Evolutionary conservation across 2,329 filamentous ascomycete genomes (phyloP).

Genomic region (Exophiala oligosperma): DNA sequence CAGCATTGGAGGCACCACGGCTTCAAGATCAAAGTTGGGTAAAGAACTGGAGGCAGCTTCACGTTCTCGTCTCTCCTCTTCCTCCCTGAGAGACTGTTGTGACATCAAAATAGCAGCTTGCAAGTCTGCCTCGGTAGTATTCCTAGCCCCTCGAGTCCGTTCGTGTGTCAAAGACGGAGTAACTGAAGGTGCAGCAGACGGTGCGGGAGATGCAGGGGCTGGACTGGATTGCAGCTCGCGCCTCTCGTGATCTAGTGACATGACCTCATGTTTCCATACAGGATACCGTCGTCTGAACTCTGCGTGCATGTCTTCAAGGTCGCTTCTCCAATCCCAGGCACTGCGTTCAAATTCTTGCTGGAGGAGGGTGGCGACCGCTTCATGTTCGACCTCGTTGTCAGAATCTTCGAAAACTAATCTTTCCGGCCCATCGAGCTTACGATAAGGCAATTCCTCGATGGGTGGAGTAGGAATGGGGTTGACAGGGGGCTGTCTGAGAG

Average conservation of each 20-base stretch:
- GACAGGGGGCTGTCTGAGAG: slow-evolving; percentile 25
- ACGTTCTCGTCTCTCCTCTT: slow-evolving; percentile 44
- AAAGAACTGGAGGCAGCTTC: slow-evolving; percentile 44
- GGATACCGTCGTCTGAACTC: slow-evolving; percentile 45
- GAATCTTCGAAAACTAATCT: slow-evolving; percentile 46
- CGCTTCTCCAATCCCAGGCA: slow-evolving; percentile 39
- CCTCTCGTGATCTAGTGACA: slow-evolving; percentile 44
- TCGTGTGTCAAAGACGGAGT: slow-evolving; percentile 37
- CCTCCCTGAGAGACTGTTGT: slow-evolving; percentile 49
- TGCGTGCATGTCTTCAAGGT: slow-evolving; percentile 41
- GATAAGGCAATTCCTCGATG: slow-evolving; percentile 48
- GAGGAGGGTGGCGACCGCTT: slow-evolving; percentile 41
- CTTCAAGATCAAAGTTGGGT: slow-evolving; percentile 47
- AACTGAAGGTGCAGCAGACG: slow-evolving; percentile 28
- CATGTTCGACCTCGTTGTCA: slow-evolving; percentile 43
- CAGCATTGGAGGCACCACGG: slow-evolving; percentile 50
- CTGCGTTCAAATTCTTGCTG: slow-evolving; percentile 39
- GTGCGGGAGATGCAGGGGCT: slow-evolving; percentile 36
- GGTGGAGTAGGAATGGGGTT: slow-evolving; percentile 36
- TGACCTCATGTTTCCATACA: slow-evolving; percentile 45
- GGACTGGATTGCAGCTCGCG: slow-evolving; percentile 39
- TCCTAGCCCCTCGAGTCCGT: slow-evolving; percentile 46
- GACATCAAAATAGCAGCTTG: slow-evolving; percentile 50
- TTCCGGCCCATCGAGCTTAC: slow-evolving; percentile 43
- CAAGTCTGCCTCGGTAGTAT: slow-evolving; percentile 52